phyloP scores from a whole-genome alignment of 768 basidiomycete species.

The Boletus sensibilis region DNA sequence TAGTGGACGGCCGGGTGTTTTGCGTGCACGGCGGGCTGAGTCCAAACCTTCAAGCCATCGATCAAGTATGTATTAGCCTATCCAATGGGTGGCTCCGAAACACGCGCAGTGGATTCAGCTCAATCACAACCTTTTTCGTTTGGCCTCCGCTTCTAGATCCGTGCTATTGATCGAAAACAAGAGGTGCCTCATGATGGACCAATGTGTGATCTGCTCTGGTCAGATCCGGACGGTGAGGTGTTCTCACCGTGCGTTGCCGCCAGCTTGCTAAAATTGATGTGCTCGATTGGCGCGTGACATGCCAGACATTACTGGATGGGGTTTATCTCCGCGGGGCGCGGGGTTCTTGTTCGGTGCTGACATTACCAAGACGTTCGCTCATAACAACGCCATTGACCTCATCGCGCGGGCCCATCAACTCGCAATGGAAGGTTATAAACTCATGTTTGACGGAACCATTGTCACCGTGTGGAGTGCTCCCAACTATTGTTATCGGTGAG shows the following conservation, averaged over 20 bases:
- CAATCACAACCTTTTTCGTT: conserved; percentile 24
- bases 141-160: conserved; percentile 57
- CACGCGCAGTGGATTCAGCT: conserved; percentile 13
- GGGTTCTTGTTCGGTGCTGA: conserved; percentile 94
- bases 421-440: conserved; percentile 96
- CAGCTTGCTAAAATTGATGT: conserved; percentile 24
- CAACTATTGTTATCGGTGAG: conserved; percentile 96
- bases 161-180: conserved; percentile 91
- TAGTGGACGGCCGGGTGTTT: conserved; percentile 96
- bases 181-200: conserved; percentile 98
- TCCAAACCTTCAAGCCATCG: conserved; percentile 80
- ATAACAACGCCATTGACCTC: conserved; percentile 89
- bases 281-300: conserved; percentile 3
- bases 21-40: conserved; percentile 97
- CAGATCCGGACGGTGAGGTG: conserved; percentile 87
- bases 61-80: conserved; percentile 63
- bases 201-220: conserved; percentile 99
- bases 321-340: conserved; percentile 94
- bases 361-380: conserved; percentile 85
- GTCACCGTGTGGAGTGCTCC: conserved; percentile 99
- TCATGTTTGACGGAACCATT: conserved; percentile 94
- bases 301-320: conserved; percentile 90
- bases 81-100: conserved; percentile 19
- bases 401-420: conserved; percentile 97
- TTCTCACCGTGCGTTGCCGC: conserved; percentile 5